Base-by-base conservation (phyloP, 257 asterid genomes). In the Petunia secreta region DNA sequence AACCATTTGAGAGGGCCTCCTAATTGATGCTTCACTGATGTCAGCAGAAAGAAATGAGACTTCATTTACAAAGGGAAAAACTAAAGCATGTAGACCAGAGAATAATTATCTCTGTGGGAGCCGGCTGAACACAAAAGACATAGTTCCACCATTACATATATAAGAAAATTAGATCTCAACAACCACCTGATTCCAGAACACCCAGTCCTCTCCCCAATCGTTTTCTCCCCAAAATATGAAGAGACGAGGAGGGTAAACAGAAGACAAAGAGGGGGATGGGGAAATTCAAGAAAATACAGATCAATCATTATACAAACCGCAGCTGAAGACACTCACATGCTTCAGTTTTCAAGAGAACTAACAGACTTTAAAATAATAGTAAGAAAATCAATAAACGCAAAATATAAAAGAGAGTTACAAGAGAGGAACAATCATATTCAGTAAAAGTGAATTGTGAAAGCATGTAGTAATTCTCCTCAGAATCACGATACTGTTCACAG, bases 401-500 rank as follows among this genome's bases (percentile, higher is more conserved):
- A 8, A 69, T 16, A 34, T 65, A 39, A 11, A 69, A 69, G 1
- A 69, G 77, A 69, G 59, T 46, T 4, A 25, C 59, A 46, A 69
- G 50, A 69, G 77, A 44, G 16, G 59, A 69, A 16, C 41, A 44
- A 53, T 48, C 59, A 69, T 58, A 69, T 69, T 25, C 10, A 52
- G 55, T 69, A 46, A 44, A 69, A 5, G 46, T 46, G 77, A 25
- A 69, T 48, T 69, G 16, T 11, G 77, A n/a, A 37, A 69, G 46
- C 41, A 25, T 25, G 77, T 69, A 46, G 58, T 52, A 25, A 5
- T 46, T 69, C 77, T 46, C 59, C 77, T 46, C 77, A 69, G 59
- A 46, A 69, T 69, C 59, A 69, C 43, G 59, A 69, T 41, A 46
- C 46, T 58, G 46, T 69, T 69, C 16, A 46, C 59, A 46, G 9